These are phyloP conservation scores for Trichosporon sp. DNA, from an alignment of 1,284 basidiomycete species.

Conservation along the genomic window DNA sequence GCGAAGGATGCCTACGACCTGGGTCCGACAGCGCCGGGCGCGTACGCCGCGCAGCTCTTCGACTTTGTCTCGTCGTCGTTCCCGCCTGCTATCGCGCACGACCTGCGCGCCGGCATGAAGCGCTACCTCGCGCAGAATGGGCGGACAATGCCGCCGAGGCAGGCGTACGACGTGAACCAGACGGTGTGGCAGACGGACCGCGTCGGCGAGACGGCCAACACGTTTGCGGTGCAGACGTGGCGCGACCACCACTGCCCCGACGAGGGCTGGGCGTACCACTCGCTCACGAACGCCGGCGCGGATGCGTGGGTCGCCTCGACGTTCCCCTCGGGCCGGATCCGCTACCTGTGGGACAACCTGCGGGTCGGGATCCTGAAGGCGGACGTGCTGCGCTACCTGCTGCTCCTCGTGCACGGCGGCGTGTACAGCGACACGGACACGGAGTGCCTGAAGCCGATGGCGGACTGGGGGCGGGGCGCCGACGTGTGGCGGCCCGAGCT, in stretches of 20 bases:
- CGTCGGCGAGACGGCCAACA: slow-evolving; percentile 16
- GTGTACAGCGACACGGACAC: slow-evolving; percentile 51
- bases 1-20: slow-evolving; percentile 37
- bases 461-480: slow-evolving; percentile 36
- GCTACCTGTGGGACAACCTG: slow-evolving; percentile 38
- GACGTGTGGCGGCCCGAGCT: slow-evolving; percentile 25
- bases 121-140: slow-evolving; percentile 12
- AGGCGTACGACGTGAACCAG: slow-evolving; percentile 23
- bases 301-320: not conserved
- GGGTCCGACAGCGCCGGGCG: slow-evolving; percentile 20
- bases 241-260: slow-evolving; percentile 23
- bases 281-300: slow-evolving; percentile 33
- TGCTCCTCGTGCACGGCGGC: slow-evolving; percentile 45
- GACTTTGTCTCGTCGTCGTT: slow-evolving; percentile 27
- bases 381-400: slow-evolving; percentile 47
- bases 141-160: not conserved
- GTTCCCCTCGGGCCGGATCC: slow-evolving; percentile 17
- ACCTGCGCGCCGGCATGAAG: slow-evolving; percentile 20
- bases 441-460: slow-evolving; percentile 35
- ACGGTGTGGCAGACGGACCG: slow-evolving; percentile 50
- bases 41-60: slow-evolving; percentile 25
- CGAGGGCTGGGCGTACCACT: slow-evolving; percentile 43
- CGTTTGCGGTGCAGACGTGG: slow-evolving; percentile 34
- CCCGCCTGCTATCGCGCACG: slow-evolving; percentile 13
- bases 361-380: slow-evolving; percentile 44